These are phyloP conservation scores for Vaccinium myrtillus DNA, from an alignment of 148 eudicot species.

Conservation along the genomic window DNA sequence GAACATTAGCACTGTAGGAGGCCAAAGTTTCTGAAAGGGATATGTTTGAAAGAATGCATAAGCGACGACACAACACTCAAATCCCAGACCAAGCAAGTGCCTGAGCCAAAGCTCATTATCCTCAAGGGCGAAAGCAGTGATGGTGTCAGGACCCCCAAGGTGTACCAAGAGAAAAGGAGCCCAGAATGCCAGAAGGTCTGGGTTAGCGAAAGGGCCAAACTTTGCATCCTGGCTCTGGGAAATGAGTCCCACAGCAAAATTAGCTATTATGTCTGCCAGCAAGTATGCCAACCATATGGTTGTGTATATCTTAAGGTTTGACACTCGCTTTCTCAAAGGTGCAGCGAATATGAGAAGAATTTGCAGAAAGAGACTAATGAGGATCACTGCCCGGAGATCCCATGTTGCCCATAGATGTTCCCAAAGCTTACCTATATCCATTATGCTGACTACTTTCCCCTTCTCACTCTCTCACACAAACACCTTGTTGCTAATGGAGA, in stretches of 20 bases:
- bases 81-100: slow-evolving; percentile 26
- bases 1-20: slow-evolving; percentile 28
- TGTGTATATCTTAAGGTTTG: slow-evolving; percentile 15
- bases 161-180: too few species aligned
- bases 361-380: slow-evolving; percentile 33
- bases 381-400: slow-evolving; percentile 34
- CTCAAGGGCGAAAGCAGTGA: too few species aligned
- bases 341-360: slow-evolving; percentile 24
- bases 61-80: slow-evolving; percentile 28
- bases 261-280: slow-evolving; percentile 41
- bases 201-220: not conserved
- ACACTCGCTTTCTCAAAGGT: slow-evolving; percentile 28
- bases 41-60: slow-evolving; percentile 28
- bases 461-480: not conserved
- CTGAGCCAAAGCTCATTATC: slow-evolving; percentile 47
- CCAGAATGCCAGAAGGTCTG: slow-evolving; percentile 30
- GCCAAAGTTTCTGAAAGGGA: slow-evolving; percentile 18
- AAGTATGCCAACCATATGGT: slow-evolving; percentile 43
- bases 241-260: slow-evolving; percentile 41
- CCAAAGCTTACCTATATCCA: not conserved
- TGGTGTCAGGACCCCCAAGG: too few species aligned
- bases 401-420: slow-evolving; percentile 16
- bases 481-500: slow-evolving; percentile 7
- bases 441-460: not conserved
- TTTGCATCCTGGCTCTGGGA: slow-evolving; percentile 17